A percentile compares a stretch with the other conserved stretches of the same genome.
Conservation (phyloP, 306 rosid genomes). For the Quercus berberidifolia region DNA sequence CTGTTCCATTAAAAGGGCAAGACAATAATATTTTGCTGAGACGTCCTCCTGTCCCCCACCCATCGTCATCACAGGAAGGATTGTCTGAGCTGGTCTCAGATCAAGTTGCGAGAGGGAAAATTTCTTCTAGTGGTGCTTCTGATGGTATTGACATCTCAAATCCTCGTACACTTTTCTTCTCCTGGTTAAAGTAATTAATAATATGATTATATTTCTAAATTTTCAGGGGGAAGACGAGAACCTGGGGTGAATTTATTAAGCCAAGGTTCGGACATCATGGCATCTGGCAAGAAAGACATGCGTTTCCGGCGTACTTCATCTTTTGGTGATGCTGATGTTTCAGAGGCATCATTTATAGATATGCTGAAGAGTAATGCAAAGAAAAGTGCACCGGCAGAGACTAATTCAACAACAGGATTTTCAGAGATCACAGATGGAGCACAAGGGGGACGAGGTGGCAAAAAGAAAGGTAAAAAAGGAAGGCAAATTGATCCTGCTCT, state of each 20-base stretch:
- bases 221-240: slow-evolving; percentile 40
- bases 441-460: slow-evolving; percentile 46
- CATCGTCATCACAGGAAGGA: slow-evolving; percentile 46
- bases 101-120: slow-evolving; percentile 34
- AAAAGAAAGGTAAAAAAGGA: slow-evolving; percentile 60
- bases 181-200: background rate
- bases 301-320: slow-evolving; percentile 36
- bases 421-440: slow-evolving; percentile 34
- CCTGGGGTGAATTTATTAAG: slow-evolving; percentile 13
- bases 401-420: slow-evolving; percentile 16
- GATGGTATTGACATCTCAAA: slow-evolving; percentile 27
- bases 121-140: slow-evolving; percentile 6
- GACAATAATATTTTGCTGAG: slow-evolving; percentile 41
- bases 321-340: slow-evolving; percentile 32
- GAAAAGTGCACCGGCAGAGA: slow-evolving; percentile 34
- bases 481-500: slow-evolving; percentile 58
- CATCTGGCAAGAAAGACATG: slow-evolving; percentile 37
- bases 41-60: slow-evolving; percentile 48
- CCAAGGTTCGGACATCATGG: slow-evolving; percentile 28
- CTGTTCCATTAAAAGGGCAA: slow-evolving; percentile 32
- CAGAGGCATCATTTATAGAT: slow-evolving; percentile 57
- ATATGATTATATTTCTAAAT: background rate
- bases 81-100: slow-evolving; percentile 37
- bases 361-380: slow-evolving; percentile 51
- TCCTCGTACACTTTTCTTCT: background rate